A percentile compares a stretch with the other conserved stretches of the same genome.
phyloP scores from a whole-genome alignment of 768 basidiomycete genomes.

The Rhodotorula taiwanensis region DNA sequence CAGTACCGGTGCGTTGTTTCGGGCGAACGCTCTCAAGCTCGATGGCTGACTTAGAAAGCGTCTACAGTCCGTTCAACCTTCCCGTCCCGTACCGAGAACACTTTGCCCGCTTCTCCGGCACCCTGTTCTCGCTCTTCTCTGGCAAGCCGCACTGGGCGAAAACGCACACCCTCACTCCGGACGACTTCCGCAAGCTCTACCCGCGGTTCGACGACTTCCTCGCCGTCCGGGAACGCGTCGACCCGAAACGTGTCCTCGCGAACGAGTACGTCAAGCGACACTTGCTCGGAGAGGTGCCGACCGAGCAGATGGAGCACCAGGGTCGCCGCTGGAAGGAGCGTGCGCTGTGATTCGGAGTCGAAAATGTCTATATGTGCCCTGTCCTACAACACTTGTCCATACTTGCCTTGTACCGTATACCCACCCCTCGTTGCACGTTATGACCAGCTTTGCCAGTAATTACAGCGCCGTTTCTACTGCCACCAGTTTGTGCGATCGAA shows the following conservation, averaged over 20 bases:
- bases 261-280: slow-evolving; percentile 87
- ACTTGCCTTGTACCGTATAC: not conserved
- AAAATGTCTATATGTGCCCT: not conserved
- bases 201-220: slow-evolving; percentile 74
- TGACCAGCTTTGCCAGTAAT: too few relatives aligned
- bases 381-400: not conserved
- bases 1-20: slow-evolving; percentile 71
- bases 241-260: slow-evolving; percentile 59
- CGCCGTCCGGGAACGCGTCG: slow-evolving; percentile 59
- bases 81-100: slow-evolving; percentile 68
- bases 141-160: slow-evolving; percentile 98
- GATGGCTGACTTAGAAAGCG: slow-evolving; percentile 35
- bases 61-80: slow-evolving; percentile 67
- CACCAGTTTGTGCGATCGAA: too few relatives aligned
- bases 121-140: slow-evolving; percentile 56
- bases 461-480: too few relatives aligned
- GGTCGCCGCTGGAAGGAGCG: slow-evolving; percentile 23
- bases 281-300: slow-evolving; percentile 48
- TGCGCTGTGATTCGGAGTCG: not conserved
- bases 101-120: slow-evolving; percentile 67
- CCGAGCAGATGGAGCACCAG: not conserved
- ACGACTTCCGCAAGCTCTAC: slow-evolving; percentile 61
- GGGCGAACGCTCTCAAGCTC: not conserved
- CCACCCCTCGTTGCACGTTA: too few relatives aligned
- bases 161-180: slow-evolving; percentile 65